phyloP scores from a whole-genome alignment of 2,329 filamentous ascomycete genomes.

The Colletotrichum tamarilloi region DNA sequence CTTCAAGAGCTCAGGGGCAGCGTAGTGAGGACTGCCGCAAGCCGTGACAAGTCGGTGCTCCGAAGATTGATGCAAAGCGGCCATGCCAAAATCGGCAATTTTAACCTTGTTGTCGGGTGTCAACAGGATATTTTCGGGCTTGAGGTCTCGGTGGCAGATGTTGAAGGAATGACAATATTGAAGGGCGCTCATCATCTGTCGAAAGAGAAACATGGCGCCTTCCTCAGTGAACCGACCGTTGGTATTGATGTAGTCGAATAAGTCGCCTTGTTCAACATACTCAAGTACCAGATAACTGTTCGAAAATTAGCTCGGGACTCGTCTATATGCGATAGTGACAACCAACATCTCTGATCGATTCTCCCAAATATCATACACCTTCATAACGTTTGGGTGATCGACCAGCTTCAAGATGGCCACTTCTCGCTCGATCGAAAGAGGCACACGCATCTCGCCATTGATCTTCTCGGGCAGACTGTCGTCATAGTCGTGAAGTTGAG shows the following conservation, averaged over 20 bases:
- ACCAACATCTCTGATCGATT: slow-evolving; percentile 92
- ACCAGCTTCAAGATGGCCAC: slow-evolving; percentile 98
- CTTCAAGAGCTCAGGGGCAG: slow-evolving; percentile 89
- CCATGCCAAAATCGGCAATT: slow-evolving; percentile 98
- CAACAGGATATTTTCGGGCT: slow-evolving; percentile 96
- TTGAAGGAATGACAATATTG: slow-evolving; percentile 94
- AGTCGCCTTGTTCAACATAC: slow-evolving; percentile 81
- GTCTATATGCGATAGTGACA: background rate
- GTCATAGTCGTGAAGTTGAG: slow-evolving; percentile 81
- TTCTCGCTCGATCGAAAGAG: slow-evolving; percentile 91
- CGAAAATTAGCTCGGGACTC: slow-evolving; percentile 37
- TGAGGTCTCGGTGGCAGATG: slow-evolving; percentile 95
- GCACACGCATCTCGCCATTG: slow-evolving; percentile 77
- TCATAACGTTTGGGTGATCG: slow-evolving; percentile 94
- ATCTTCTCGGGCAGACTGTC: slow-evolving; percentile 64
- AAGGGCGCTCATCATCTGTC: slow-evolving; percentile 92
- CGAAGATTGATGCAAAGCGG: slow-evolving; percentile 84
- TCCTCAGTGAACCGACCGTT: slow-evolving; percentile 81
- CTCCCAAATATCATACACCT: slow-evolving; percentile 97
- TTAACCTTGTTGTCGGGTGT: slow-evolving; percentile 83
- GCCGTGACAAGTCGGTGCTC: slow-evolving; percentile 86
- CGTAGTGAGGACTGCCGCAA: slow-evolving; percentile 97
- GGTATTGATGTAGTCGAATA: slow-evolving; percentile 87
- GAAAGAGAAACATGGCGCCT: slow-evolving; percentile 85
- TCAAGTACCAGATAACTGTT: slow-evolving; percentile 92